Conservation (phyloP, 2,329 filamentous ascomycete genomes). For the Trichoderma aggressivum region DNA sequence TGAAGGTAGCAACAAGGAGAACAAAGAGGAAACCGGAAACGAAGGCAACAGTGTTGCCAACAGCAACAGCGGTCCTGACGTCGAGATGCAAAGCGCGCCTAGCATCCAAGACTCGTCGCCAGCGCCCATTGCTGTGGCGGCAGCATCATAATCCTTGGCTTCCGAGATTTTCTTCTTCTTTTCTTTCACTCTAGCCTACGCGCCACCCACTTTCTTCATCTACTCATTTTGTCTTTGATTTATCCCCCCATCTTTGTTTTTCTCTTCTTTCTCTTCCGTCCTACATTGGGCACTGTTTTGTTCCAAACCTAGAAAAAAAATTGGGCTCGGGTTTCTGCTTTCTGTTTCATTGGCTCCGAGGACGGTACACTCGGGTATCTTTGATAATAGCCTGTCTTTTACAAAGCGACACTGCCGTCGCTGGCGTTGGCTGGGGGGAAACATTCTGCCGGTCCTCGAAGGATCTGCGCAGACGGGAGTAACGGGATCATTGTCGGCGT, state of each 20-base stretch:
- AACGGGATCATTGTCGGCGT: constrained; percentile 19
- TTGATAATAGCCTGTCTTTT: constrained; percentile 11
- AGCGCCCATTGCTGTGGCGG: constrained; percentile 45
- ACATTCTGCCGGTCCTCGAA: constrained; percentile 10
- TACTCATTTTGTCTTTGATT: not conserved
- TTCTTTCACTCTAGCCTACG: not conserved
- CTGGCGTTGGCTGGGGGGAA: constrained; percentile 28
- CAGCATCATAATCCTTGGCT: constrained; percentile 36
- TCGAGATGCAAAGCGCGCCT: constrained; percentile 52
- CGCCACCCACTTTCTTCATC: not conserved
- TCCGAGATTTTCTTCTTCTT: not conserved
- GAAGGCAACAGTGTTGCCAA: constrained; percentile 48
- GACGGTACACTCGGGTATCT: not conserved
- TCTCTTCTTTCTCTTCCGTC: not conserved
- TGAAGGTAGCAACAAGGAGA: constrained; percentile 56
- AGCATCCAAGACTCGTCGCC: constrained; percentile 54
- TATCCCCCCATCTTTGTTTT: not conserved
- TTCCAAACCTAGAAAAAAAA: constrained; percentile 13
- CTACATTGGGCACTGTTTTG: not conserved
- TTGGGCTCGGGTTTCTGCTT: not conserved
- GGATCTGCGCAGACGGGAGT: constrained; percentile 20
- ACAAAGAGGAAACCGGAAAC: constrained; percentile 58
- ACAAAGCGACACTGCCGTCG: constrained; percentile 28
- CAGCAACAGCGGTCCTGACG: constrained; percentile 44
- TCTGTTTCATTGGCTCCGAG: not conserved